phyloP scores from a whole-genome alignment of 2,329 filamentous ascomycete genomes.

The Aspergillus ustus region DNA sequence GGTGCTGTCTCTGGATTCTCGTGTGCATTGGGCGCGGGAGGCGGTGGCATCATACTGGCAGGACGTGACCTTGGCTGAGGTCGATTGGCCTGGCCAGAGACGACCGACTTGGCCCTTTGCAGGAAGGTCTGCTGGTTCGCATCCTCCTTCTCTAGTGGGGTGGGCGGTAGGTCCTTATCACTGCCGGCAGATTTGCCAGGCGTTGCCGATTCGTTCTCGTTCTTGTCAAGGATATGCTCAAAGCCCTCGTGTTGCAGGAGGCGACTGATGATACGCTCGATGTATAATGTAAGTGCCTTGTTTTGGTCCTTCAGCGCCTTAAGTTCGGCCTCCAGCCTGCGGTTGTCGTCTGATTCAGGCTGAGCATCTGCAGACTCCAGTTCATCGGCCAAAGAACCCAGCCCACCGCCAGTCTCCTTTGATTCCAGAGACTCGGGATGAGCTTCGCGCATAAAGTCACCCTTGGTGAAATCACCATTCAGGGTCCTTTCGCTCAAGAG shows the following conservation, averaged over 20 bases:
- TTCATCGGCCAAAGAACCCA: slow-evolving; percentile 79
- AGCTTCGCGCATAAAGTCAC: slow-evolving; percentile 71
- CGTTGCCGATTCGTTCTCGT: slow-evolving; percentile 55
- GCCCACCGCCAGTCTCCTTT: slow-evolving; percentile 44
- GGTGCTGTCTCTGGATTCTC: slow-evolving; percentile 55
- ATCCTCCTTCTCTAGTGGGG: slow-evolving; percentile 63
- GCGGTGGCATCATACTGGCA: slow-evolving; percentile 48
- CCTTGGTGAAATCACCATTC: slow-evolving; percentile 87
- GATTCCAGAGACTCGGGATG: slow-evolving; percentile 50
- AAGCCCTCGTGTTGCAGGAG: slow-evolving; percentile 93
- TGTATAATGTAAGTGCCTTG: slow-evolving; percentile 95
- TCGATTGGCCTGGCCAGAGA: slow-evolving; percentile 48
- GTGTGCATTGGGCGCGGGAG: slow-evolving; percentile 40
- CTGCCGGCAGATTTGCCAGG: slow-evolving; percentile 37
- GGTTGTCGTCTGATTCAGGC: slow-evolving; percentile 62
- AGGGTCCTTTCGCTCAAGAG: slow-evolving; percentile 93
- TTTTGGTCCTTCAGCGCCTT: slow-evolving; percentile 88
- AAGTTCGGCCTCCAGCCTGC: slow-evolving; percentile 77
- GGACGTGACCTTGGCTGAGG: slow-evolving; percentile 52
- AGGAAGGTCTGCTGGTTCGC: slow-evolving; percentile 54
- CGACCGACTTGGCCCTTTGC: slow-evolving; percentile 64
- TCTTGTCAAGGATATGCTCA: slow-evolving; percentile 87
- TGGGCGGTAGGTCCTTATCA: slow-evolving; percentile 84
- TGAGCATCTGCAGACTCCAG: slow-evolving; percentile 71
- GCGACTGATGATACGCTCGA: slow-evolving; percentile 98